Percentiles rank a stretch among this genome's conserved stretches.
Evolutionary conservation across 305 asterid species (phyloP).

Genomic region (Nicotiana rustica): DNA sequence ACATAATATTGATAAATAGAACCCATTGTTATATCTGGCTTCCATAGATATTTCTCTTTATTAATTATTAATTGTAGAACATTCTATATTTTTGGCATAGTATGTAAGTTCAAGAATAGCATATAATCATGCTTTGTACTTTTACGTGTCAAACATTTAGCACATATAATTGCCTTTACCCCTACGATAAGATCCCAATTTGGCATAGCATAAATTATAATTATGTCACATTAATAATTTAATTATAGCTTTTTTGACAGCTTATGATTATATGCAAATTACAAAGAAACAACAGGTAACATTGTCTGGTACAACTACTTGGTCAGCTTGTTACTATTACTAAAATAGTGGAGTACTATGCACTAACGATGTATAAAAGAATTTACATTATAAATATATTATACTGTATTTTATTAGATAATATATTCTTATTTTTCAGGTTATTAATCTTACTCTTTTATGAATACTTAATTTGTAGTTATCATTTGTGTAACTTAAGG

Average conservation of each 20-base stretch:
- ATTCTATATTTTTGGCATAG: not conserved
- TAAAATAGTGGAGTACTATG: not conserved
- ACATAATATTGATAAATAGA: too few relatives aligned
- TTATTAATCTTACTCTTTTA: too few relatives aligned
- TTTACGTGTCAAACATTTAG: not conserved
- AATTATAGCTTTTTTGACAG: conserved; percentile 24
- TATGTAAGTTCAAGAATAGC: not conserved
- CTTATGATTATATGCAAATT: conserved; percentile 28
- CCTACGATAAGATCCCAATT: conserved; percentile 31
- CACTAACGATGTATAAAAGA: too few relatives aligned
- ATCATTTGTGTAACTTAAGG: too few relatives aligned
- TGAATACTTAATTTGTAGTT: not conserved
- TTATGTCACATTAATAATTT: not conserved
- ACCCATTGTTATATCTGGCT: not conserved
- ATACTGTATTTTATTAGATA: too few relatives aligned
- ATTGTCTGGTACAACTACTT: not conserved
- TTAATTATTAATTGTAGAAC: not conserved
- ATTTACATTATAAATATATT: not conserved
- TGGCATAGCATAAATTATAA: not conserved
- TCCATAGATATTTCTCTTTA: not conserved
- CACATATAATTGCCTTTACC: conserved; percentile 25
- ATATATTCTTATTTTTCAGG: too few relatives aligned
- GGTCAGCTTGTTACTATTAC: not conserved
- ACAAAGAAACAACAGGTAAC: conserved; percentile 27
- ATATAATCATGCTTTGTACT: not conserved